These are phyloP conservation scores for Ceratocystis alfenasii DNA, from an alignment of 2,329 filamentous ascomycete species.

Conservation along the genomic window DNA sequence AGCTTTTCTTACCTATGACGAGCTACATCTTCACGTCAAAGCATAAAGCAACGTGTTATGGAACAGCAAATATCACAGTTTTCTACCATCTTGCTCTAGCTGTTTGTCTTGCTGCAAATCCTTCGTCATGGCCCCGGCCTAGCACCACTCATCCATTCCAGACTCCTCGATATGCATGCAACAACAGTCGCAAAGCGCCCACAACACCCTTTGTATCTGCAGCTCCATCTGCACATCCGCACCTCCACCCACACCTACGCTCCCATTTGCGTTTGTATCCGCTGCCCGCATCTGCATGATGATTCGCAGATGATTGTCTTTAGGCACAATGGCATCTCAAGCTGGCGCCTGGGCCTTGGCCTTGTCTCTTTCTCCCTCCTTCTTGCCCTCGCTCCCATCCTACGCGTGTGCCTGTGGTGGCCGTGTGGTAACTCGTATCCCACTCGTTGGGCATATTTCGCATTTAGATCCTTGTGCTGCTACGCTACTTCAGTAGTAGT, in stretches of 20 bases:
- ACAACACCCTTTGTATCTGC: constrained; percentile 2
- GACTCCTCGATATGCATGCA: not conserved
- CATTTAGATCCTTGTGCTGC: too few species aligned
- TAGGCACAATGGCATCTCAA: constrained; percentile 8
- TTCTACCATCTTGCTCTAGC: not conserved
- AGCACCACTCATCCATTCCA: not conserved
- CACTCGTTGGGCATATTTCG: constrained; percentile 5
- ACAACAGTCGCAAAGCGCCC: constrained; percentile 2
- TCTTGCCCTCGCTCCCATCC: not conserved
- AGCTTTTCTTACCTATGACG: constrained; percentile 4
- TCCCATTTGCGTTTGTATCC: constrained; percentile 3
- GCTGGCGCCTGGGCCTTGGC: constrained; percentile 3
- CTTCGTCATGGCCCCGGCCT: not conserved
- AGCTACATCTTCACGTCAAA: constrained; percentile 8
- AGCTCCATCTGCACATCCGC: not conserved
- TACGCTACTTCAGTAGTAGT: too few species aligned
- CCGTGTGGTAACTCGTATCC: not conserved
- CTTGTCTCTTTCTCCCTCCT: not conserved
- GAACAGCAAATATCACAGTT: not conserved
- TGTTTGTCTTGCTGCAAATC: not conserved
- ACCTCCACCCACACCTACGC: not conserved
- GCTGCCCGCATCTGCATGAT: constrained; percentile 8
- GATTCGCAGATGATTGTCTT: constrained; percentile 12
- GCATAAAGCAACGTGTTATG: constrained; percentile 1
- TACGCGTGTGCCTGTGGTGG: not conserved